phyloP scores from a whole-genome alignment of 1,139 yeast genomes.

The Yamadazyma friedrichii region DNA sequence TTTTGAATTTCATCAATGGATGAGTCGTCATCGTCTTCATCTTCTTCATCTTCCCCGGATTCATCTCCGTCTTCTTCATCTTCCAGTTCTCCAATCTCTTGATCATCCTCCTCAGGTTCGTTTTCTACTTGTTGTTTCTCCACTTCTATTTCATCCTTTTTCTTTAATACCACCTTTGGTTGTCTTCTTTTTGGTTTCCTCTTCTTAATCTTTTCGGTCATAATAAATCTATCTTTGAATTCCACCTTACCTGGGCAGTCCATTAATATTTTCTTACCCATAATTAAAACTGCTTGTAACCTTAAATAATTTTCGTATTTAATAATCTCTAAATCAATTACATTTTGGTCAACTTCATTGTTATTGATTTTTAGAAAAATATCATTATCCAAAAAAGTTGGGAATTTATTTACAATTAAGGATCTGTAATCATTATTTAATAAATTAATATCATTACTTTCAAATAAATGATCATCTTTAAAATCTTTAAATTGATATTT shows the following conservation, averaged over 20 bases:
- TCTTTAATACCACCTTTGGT: not conserved
- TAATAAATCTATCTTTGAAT: constrained; percentile 5
- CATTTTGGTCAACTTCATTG: not conserved
- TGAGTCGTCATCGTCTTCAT: constrained; percentile 14
- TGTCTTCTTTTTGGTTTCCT: constrained; percentile 1
- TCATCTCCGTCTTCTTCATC: constrained; percentile 7
- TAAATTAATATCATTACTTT: constrained; percentile 28
- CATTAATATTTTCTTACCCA: constrained; percentile 9
- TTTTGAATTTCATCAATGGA: constrained; percentile 32
- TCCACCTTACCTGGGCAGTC: constrained; percentile 8
- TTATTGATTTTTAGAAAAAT: constrained; percentile 5
- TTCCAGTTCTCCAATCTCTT: constrained; percentile 2
- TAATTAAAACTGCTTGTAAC: constrained; percentile 7
- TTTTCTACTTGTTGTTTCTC: not conserved
- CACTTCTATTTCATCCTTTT: not conserved
- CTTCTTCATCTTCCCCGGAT: constrained; percentile 4
- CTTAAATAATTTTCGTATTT: constrained; percentile 10
- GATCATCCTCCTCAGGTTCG: not conserved
- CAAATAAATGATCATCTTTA: constrained; percentile 47
- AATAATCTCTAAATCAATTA: constrained; percentile 3
- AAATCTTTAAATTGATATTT: constrained; percentile 58
- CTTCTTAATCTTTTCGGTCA: not conserved
- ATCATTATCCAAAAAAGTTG: constrained; percentile 27
- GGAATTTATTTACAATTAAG: constrained; percentile 19
- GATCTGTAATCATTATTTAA: constrained; percentile 33